Evolutionary conservation across 257 asterid species (phyloP).

Genomic region (Primulina huaijiensis): DNA sequence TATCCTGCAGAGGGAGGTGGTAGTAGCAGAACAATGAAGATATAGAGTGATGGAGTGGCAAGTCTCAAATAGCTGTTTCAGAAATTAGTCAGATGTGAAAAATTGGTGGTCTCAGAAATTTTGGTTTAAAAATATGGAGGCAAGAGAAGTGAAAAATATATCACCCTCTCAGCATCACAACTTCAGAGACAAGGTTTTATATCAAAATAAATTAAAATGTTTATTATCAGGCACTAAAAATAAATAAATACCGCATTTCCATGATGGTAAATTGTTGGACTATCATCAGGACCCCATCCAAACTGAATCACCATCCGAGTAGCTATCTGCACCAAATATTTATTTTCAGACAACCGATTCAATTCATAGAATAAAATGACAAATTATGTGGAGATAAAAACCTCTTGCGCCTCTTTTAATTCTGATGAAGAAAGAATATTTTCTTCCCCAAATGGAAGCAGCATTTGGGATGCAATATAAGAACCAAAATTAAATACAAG

Average conservation of each 20-base stretch:
- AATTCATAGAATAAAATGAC: conserved; percentile 15
- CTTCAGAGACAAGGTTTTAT: neutral
- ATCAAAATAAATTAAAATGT: conserved; percentile 12
- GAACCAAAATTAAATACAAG: conserved; percentile 97
- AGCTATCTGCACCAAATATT: conserved; percentile 64
- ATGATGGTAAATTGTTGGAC: conserved; percentile 78
- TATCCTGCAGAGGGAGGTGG: neutral
- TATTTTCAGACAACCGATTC: conserved; percentile 21
- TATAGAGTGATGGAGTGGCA: conserved; percentile 6
- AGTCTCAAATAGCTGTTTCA: neutral
- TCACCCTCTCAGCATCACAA: conserved; percentile 4
- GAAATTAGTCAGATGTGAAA: neutral
- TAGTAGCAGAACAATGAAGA: conserved; percentile 8
- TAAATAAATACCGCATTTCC: conserved; percentile 70
- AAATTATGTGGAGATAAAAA: conserved; percentile 29
- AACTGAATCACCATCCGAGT: conserved; percentile 89
- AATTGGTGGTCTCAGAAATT: neutral
- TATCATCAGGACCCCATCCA: conserved; percentile 97
- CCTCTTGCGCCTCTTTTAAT: conserved; percentile 91
- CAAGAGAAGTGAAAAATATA: conserved; percentile 5
- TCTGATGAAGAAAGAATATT: conserved; percentile 78
- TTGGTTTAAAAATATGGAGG: neutral
- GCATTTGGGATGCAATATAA: conserved; percentile 77
- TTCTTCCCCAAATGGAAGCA: conserved; percentile 96
- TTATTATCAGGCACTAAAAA: conserved; percentile 6